These are phyloP conservation scores for Blastocystis hominis DNA, from an alignment of 352 stramenopile genomes.

Conservation along the genomic window DNA sequence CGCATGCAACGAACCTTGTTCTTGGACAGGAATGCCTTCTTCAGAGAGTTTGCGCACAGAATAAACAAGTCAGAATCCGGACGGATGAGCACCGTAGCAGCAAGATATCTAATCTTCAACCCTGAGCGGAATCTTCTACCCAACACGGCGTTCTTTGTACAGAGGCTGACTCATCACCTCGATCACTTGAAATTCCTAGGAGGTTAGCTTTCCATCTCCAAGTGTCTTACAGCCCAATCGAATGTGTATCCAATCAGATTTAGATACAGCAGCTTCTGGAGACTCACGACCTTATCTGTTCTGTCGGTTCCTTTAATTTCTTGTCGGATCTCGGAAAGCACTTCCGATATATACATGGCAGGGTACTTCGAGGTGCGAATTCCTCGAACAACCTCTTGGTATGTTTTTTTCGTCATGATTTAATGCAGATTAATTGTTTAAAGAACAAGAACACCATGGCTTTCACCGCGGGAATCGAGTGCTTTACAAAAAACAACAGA, in stretches of 20 bases:
- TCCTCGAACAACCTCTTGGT: constrained; percentile 95
- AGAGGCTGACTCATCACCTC: constrained; percentile 83
- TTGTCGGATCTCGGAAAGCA: constrained; percentile 90
- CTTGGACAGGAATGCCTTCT: constrained; percentile 81
- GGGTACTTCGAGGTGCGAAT: constrained; percentile 92
- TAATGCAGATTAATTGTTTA: not conserved
- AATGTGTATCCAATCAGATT: constrained; percentile 38
- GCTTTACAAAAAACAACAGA: not conserved
- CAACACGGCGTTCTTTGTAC: constrained; percentile 80
- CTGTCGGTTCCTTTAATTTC: constrained; percentile 89
- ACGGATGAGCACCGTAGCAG: constrained; percentile 77
- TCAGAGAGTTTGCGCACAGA: constrained; percentile 93
- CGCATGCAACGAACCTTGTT: constrained; percentile 66
- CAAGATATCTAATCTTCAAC: constrained; percentile 55
- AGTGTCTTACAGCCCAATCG: not conserved
- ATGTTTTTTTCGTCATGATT: constrained; percentile 91
- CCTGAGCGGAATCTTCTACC: constrained; percentile 63
- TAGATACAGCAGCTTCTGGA: constrained; percentile 89
- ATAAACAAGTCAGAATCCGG: constrained; percentile 88
- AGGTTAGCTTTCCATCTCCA: not conserved
- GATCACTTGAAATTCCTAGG: constrained; percentile 80
- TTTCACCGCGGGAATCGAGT: not conserved
- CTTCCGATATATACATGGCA: constrained; percentile 87
- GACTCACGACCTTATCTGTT: constrained; percentile 87
- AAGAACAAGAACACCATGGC: not conserved